phyloP scores from a whole-genome alignment of 352 stramenopile species.

The Phytophthora fragariaefolia region DNA sequence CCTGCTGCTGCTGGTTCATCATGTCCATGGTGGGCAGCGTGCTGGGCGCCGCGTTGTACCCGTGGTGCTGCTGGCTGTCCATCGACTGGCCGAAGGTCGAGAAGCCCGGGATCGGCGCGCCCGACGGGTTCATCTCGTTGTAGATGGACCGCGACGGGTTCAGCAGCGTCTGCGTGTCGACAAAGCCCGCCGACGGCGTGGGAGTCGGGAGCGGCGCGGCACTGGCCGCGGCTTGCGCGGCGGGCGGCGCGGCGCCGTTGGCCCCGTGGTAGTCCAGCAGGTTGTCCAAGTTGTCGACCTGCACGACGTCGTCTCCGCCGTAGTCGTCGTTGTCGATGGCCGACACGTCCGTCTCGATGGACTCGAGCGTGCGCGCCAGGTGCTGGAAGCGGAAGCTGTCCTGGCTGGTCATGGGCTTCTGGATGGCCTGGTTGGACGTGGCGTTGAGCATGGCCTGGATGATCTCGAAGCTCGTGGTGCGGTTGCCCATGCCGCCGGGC shows the following conservation, averaged over 20 bases:
- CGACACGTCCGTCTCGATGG: slow-evolving; percentile 82
- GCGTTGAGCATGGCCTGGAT: slow-evolving; percentile 90
- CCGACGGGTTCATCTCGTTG: slow-evolving; percentile 41
- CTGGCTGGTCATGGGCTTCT: slow-evolving; percentile 89
- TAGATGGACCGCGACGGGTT: slow-evolving; percentile 68
- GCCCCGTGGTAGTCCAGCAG: slow-evolving; percentile 76
- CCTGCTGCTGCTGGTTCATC: slow-evolving; percentile 46
- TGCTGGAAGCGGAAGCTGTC: slow-evolving; percentile 90
- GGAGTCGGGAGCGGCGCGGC: background rate
- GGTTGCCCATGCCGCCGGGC: slow-evolving; percentile 58
- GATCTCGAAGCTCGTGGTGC: slow-evolving; percentile 89
- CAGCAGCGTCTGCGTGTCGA: slow-evolving; percentile 72
- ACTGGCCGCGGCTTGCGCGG: background rate
- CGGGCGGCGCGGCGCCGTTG: slow-evolving; percentile 26
- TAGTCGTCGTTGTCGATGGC: slow-evolving; percentile 88
- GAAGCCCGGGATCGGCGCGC: slow-evolving; percentile 28
- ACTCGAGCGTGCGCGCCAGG: slow-evolving; percentile 75
- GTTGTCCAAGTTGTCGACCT: slow-evolving; percentile 88
- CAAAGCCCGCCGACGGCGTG: slow-evolving; percentile 46
- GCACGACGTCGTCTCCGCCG: slow-evolving; percentile 78
- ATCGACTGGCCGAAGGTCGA: slow-evolving; percentile 39
- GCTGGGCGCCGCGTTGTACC: slow-evolving; percentile 35
- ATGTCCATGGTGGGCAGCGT: slow-evolving; percentile 37
- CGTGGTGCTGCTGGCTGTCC: slow-evolving; percentile 33
- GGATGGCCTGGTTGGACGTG: slow-evolving; percentile 84